Conservation (phyloP, 257 asterid genomes). For the Paulownia fortunei region DNA sequence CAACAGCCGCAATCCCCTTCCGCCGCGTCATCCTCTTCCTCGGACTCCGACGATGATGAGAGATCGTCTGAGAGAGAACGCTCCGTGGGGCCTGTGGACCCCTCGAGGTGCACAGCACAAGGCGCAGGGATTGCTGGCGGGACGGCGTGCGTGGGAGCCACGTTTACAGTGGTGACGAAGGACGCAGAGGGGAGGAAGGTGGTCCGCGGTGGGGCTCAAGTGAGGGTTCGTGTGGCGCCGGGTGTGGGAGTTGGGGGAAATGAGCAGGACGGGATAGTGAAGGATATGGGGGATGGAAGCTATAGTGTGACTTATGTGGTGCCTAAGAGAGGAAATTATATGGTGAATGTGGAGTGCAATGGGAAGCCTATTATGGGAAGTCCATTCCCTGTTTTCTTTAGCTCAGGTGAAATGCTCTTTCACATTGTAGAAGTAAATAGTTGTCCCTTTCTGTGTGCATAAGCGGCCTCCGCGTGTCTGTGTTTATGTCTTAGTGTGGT, state of each 20-base stretch:
- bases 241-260: constrained; percentile 90
- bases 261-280: constrained; percentile 86
- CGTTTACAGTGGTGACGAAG: constrained; percentile 79
- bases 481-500: constrained; percentile 4
- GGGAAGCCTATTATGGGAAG: constrained; percentile 96
- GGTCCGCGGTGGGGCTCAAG: constrained; percentile 79
- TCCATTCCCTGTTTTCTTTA: constrained; percentile 97
- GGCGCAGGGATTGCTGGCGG: constrained; percentile 97
- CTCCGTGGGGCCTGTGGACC: constrained; percentile 86
- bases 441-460: neutral
- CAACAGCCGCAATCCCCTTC: constrained; percentile 48
- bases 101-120: constrained; percentile 89
- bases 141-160: constrained; percentile 79
- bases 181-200: constrained; percentile 83
- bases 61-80: constrained; percentile 49
- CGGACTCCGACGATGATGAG: constrained; percentile 73
- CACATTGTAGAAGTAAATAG: neutral
- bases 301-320: constrained; percentile 88
- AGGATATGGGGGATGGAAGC: constrained; percentile 92
- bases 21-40: constrained; percentile 40
- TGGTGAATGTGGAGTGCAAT: constrained; percentile 95
- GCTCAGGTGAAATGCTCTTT: constrained; percentile 61
- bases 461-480: neutral
- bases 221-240: constrained; percentile 76
- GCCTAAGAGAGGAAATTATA: constrained; percentile 89